Evolutionary conservation across 2,329 filamentous ascomycete species (phyloP).

Genomic region (Talaromyces rugulosus): DNA sequence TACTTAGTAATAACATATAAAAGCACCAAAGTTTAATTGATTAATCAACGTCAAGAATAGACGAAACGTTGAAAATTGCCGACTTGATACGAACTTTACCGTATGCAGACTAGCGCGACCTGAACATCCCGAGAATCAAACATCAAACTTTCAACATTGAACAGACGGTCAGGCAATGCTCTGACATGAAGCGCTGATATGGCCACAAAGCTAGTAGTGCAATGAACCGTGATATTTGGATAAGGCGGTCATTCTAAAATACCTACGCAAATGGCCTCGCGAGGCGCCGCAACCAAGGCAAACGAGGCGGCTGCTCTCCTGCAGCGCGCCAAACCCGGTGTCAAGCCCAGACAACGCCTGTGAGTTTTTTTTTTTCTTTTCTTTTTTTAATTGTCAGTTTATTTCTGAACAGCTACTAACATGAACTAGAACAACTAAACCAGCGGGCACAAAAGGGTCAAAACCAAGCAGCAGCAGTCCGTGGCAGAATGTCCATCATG

Average conservation of each 20-base stretch:
- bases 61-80: not conserved
- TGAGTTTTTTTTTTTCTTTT: not conserved
- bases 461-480: slow-evolving; percentile 1
- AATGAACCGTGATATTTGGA: not conserved
- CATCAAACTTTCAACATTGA: not conserved
- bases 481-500: not conserved
- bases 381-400: not conserved
- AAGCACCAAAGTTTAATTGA: not conserved
- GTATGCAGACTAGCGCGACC: not conserved
- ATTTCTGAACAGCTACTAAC: not conserved
- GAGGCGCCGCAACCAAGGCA: not conserved
- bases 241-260: too few species aligned
- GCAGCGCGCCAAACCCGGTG: not conserved
- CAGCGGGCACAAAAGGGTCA: not conserved
- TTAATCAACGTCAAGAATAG: not conserved
- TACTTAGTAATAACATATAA: not conserved
- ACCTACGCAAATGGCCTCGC: not conserved
- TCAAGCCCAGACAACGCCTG: not conserved
- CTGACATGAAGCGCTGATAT: not conserved
- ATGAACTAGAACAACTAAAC: not conserved
- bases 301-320: not conserved
- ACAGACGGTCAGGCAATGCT: not conserved
- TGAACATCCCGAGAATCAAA: not conserved
- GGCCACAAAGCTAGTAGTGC: not conserved
- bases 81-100: not conserved